Conservation (phyloP, 192 early-diverging fungal genomes). For the Gamsiella multidivaricata region DNA sequence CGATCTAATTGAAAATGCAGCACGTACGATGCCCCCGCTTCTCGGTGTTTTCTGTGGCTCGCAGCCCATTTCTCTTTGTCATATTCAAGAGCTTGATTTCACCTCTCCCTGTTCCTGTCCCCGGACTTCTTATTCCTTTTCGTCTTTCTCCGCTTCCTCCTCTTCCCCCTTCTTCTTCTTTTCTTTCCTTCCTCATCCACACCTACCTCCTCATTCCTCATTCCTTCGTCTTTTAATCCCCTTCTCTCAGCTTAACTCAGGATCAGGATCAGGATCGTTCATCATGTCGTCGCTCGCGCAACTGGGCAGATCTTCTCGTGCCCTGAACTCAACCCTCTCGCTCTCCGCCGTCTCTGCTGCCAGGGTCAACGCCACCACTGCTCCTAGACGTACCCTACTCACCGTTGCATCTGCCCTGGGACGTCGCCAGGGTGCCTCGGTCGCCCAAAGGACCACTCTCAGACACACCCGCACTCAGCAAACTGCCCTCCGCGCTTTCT, state of each 20-base stretch:
- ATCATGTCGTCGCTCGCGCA: constrained; percentile 41
- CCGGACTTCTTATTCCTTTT: background rate
- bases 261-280: constrained; percentile 11
- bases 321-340: constrained; percentile 24
- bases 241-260: background rate
- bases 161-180: background rate
- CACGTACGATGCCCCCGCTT: constrained; percentile 17
- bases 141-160: background rate
- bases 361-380: constrained; percentile 5
- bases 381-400: constrained; percentile 44
- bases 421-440: constrained; percentile 7
- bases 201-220: background rate
- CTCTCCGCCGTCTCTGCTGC: constrained; percentile 8
- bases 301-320: constrained; percentile 42
- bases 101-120: too few relatives aligned
- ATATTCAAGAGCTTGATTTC: too few relatives aligned
- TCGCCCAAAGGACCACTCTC: constrained; percentile 4
- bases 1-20: background rate
- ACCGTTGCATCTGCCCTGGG: constrained; percentile 36
- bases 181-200: background rate
- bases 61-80: too few relatives aligned
- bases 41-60: constrained; percentile 36
- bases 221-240: background rate
- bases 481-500: constrained; percentile 40
- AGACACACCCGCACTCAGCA: constrained; percentile 2